phyloP scores from a whole-genome alignment of 257 asterid species.

The Eucommia ulmoides region DNA sequence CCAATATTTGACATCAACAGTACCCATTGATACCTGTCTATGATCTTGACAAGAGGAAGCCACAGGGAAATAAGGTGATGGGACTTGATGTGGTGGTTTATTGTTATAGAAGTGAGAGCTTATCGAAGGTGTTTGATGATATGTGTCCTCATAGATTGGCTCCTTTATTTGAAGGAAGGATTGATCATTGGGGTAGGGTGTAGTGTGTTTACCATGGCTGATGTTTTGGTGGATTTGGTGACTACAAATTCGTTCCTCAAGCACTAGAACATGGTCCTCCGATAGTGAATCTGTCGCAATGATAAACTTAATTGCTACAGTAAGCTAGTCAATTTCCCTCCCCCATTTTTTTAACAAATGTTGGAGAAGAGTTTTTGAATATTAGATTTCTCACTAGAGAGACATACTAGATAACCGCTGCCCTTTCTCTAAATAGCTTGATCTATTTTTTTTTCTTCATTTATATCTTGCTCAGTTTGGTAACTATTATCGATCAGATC shows the following conservation, averaged over 20 bases:
- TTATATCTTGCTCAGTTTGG: too few relatives aligned
- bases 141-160: not conserved
- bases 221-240: not conserved
- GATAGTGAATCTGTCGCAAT: not conserved
- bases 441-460: too few relatives aligned
- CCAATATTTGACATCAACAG: too few relatives aligned
- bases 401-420: too few relatives aligned
- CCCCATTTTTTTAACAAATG: too few relatives aligned
- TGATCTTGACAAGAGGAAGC: not conserved
- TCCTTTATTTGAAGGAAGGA: not conserved
- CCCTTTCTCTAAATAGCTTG: too few relatives aligned
- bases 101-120: not conserved
- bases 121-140: not conserved
- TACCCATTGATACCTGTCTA: conserved; percentile 4
- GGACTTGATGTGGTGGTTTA: not conserved
- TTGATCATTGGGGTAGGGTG: not conserved
- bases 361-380: too few relatives aligned
- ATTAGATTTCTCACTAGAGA: too few relatives aligned
- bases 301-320: too few relatives aligned
- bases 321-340: too few relatives aligned
- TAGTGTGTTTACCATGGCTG: not conserved
- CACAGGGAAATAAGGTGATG: not conserved
- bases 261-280: not conserved
- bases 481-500: too few relatives aligned
- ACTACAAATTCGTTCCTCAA: not conserved